Conservation (phyloP, 768 basidiomycete species). For the Paxillus rubicundulus region DNA sequence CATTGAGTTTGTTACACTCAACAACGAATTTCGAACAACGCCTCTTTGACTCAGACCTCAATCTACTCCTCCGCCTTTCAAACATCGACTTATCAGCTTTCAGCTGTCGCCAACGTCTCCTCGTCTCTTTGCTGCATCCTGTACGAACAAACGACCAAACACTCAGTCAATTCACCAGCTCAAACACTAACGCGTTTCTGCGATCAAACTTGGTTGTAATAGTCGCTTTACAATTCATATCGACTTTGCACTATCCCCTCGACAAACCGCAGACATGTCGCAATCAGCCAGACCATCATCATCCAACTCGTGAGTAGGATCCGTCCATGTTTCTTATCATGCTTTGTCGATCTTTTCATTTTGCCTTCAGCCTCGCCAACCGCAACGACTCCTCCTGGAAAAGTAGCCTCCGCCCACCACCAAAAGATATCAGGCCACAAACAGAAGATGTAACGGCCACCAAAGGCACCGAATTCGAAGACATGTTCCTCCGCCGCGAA, state of each 20-base stretch:
- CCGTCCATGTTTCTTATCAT: background rate
- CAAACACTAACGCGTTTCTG: constrained; percentile 21
- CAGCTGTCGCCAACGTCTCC: constrained; percentile 12
- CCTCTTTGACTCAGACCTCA: constrained; percentile 30
- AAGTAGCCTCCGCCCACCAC: constrained; percentile 73
- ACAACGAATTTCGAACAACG: constrained; percentile 2
- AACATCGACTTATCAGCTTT: constrained; percentile 6
- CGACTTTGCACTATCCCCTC: constrained; percentile 8
- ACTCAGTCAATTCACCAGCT: constrained; percentile 10
- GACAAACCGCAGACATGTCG: constrained; percentile 24
- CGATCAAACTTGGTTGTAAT: constrained; percentile 13
- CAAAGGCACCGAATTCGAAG: constrained; percentile 94
- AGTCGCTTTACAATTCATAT: constrained; percentile 13
- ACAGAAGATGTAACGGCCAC: constrained; percentile 96
- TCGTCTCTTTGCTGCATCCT: constrained; percentile 12
- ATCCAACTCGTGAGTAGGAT: constrained; percentile 26
- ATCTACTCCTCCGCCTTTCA: constrained; percentile 21
- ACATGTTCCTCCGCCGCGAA: constrained; percentile 88
- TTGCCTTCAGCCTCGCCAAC: constrained; percentile 23
- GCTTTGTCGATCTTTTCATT: constrained; percentile 2
- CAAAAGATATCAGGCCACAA: constrained; percentile 91
- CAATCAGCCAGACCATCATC: constrained; percentile 33
- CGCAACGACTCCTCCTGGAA: constrained; percentile 57
- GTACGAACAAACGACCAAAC: constrained; percentile 11
- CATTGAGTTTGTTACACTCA: constrained; percentile 28